Evolutionary conservation across 2,329 filamentous ascomycete species (phyloP).

Genomic region (Teratosphaeria zuluensis): DNA sequence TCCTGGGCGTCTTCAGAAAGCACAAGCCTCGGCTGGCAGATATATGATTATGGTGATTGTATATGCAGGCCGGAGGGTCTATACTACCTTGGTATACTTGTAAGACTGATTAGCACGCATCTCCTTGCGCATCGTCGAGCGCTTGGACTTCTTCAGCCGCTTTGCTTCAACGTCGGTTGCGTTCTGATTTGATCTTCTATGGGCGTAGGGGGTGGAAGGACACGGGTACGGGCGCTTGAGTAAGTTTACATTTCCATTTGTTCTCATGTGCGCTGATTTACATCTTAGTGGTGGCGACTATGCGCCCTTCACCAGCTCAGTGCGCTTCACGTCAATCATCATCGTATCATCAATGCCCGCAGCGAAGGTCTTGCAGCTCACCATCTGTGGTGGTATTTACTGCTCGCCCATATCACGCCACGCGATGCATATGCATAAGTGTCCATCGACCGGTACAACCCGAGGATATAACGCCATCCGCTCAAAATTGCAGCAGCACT

Average conservation of each 20-base stretch:
- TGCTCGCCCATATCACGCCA: not conserved
- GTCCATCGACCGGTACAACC: not conserved
- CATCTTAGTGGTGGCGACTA: not conserved
- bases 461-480: not conserved
- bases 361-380: not conserved
- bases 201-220: not conserved
- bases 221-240: not conserved
- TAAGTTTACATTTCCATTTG: not conserved
- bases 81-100: not conserved
- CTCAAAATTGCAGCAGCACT: not conserved
- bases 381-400: not conserved
- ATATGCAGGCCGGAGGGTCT: not conserved
- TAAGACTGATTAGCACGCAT: not conserved
- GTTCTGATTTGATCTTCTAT: not conserved
- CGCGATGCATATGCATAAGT: not conserved
- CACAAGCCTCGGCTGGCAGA: not conserved
- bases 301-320: not conserved
- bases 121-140: not conserved
- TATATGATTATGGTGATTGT: not conserved
- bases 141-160: not conserved
- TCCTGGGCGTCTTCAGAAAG: conserved; percentile 28
- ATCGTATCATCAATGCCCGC: not conserved
- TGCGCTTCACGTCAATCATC: not conserved
- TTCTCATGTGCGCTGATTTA: not conserved
- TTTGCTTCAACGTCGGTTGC: not conserved